phyloP scores from a whole-genome alignment of 106 monocot genomes.

The Iris macrosiphon region DNA sequence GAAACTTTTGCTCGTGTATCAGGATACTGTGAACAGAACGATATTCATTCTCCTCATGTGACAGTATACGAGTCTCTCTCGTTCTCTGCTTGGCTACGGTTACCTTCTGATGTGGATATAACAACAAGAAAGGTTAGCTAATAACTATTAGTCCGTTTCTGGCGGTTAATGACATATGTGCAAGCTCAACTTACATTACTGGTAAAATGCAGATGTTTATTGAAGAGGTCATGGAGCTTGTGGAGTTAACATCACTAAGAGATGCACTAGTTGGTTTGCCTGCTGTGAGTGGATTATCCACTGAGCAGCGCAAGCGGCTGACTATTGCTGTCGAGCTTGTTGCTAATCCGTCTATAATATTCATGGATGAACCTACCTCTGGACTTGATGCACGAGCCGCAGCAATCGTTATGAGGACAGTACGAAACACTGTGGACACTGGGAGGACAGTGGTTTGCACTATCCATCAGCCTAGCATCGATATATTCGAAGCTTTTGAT shows the following conservation, averaged over 20 bases:
- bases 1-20: constrained; percentile 88
- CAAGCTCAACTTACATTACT: background rate
- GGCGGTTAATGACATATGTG: too few species aligned
- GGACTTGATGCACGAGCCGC: constrained; percentile 90
- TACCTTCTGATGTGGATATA: constrained; percentile 51
- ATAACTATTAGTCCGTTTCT: too few species aligned
- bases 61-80: constrained; percentile 79
- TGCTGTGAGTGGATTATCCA: constrained; percentile 75
- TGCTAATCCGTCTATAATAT: constrained; percentile 92
- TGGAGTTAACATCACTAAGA: constrained; percentile 59
- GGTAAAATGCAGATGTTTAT: constrained; percentile 50
- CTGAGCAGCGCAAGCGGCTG: constrained; percentile 79
- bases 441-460: constrained; percentile 92
- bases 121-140: constrained; percentile 47
- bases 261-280: constrained; percentile 72
- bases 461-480: constrained; percentile 91
- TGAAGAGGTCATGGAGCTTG: constrained; percentile 91
- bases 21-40: constrained; percentile 87
- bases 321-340: constrained; percentile 92
- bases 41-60: constrained; percentile 86
- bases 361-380: constrained; percentile 95
- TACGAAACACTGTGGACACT: constrained; percentile 90
- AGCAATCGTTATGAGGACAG: constrained; percentile 91
- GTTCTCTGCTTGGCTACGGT: constrained; percentile 81
- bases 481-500: constrained; percentile 94